These are phyloP conservation scores for Entonaema liquescens DNA, from an alignment of 495 filamentous ascomycete genomes.

Conservation along the genomic window DNA sequence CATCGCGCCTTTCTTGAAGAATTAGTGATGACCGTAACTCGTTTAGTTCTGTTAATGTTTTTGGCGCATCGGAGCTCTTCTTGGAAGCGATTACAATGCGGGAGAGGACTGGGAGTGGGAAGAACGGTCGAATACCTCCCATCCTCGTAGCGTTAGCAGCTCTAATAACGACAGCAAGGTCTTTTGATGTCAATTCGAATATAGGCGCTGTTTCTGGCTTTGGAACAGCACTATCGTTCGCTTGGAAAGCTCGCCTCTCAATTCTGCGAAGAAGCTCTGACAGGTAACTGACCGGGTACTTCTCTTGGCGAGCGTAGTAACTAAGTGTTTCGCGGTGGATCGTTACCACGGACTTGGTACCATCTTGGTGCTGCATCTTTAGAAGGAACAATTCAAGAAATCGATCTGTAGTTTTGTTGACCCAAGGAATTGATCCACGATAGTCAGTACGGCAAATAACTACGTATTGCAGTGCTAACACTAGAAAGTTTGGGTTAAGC, in stretches of 20 bases:
- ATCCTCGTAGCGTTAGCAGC: too few species aligned
- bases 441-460: constrained; percentile 3
- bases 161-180: too few species aligned
- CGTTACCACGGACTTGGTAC: too few species aligned
- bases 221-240: too few species aligned
- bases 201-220: too few species aligned
- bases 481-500: background rate
- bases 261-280: too few species aligned
- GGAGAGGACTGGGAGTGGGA: background rate
- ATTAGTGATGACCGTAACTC: background rate
- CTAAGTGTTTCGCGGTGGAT: too few species aligned
- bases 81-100: background rate
- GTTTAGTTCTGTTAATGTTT: background rate
- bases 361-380: too few species aligned
- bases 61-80: background rate
- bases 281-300: too few species aligned
- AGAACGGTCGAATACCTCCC: background rate
- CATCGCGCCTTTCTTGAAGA: background rate
- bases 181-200: too few species aligned
- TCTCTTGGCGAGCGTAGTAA: too few species aligned
- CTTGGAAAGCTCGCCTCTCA: too few species aligned
- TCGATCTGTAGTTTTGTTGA: background rate
- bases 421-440: background rate
- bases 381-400: background rate
- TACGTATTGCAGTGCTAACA: background rate